Base-by-base conservation (phyloP, 1,139 yeast species). In the Taphrina betulina region DNA sequence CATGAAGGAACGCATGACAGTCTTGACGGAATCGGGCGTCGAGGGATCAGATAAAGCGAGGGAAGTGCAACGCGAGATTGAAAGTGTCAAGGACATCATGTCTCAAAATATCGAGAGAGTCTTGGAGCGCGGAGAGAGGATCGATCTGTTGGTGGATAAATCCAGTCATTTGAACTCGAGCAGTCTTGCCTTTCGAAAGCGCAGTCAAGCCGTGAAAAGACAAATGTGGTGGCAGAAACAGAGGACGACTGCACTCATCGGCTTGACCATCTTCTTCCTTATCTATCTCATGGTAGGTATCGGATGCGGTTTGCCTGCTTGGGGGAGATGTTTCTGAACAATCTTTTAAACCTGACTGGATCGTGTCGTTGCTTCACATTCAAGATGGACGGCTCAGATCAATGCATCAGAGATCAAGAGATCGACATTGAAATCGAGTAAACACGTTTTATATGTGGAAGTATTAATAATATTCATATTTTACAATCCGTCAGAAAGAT, bases 61-160 rank as follows among this genome's bases (percentile, higher is more conserved):
- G 14, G 54, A 55, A 22, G 73, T 74, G 12, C 67, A 69, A 46
- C 61, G 64, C 53, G 76, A 73, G 57, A 63, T 73, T 42, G 72
- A 71, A 41, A 66, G 70, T 55, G 76, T 73, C 57, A 67, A 69
- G 61, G 67, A 70, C 31, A 60, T 48, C 41, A 38, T 73, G 75
- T 67, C 71, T 36, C 72, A 72, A 58, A 73, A 72, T 60, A 70
- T 73, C 26, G 76, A 73, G 57, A 63, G 72, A 42, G 67, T 89
- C 23, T 73, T 89, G 65, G 82, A 81, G 64, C 77, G 96, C 57
- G 95, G 95, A 10, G 96, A 88, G 64, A 77, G 86, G 58, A 80
- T 89, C 59, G 80, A 81, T 61, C 70, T 79, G 50, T 74, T 89
- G 60, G 95, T 88, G 16, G 85, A 83, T 67, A 89, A 89, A 67